phyloP scores from a whole-genome alignment of 148 eudicot species.

The Rhododendron vialii region DNA sequence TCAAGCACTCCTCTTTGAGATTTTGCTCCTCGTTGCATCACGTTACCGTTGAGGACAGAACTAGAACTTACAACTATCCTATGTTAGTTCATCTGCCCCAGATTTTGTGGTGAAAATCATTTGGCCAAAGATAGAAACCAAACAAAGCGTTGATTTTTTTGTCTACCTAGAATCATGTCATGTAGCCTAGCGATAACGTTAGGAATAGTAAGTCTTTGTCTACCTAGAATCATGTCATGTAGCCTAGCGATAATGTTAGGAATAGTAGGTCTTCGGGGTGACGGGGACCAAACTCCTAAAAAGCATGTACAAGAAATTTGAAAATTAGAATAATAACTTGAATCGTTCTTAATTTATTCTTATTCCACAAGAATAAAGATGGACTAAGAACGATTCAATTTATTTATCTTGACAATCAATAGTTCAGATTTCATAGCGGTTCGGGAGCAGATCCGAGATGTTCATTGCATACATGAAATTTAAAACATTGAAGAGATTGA shows the following conservation, averaged over 20 bases:
- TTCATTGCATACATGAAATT: not conserved
- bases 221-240: not conserved
- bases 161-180: not conserved
- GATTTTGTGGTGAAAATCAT: not conserved
- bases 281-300: not conserved
- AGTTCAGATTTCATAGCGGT: too few relatives aligned
- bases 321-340: too few relatives aligned
- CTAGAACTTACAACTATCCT: not conserved
- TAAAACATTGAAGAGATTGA: too few relatives aligned
- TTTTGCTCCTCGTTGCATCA: too few relatives aligned
- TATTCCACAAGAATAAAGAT: too few relatives aligned
- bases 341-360: too few relatives aligned
- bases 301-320: not conserved
- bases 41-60: too few relatives aligned
- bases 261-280: not conserved
- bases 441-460: fast-evolving
- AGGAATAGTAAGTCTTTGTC: too few relatives aligned
- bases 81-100: not conserved
- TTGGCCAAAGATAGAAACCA: not conserved
- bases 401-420: too few relatives aligned
- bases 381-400: too few relatives aligned
- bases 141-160: not conserved
- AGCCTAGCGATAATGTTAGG: not conserved
- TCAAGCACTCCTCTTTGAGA: too few relatives aligned
- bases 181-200: not conserved